A percentile compares a stretch with the other conserved stretches of the same genome.
Evolutionary conservation across 208 protist genomes (phyloP).

Genomic region (Leishmania major): DNA sequence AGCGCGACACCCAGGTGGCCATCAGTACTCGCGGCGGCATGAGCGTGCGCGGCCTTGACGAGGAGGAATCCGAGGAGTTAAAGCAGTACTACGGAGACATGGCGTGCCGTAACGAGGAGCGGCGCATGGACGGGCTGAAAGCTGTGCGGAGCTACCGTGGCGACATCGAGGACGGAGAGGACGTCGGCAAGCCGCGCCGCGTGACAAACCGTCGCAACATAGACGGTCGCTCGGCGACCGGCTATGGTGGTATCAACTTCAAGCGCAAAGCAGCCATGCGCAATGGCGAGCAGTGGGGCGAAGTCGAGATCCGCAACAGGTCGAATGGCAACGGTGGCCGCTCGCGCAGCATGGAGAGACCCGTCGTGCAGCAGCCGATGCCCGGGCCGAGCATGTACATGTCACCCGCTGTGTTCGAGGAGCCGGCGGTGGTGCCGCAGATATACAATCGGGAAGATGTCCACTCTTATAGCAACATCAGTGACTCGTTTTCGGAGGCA

Average conservation of each 20-base stretch:
- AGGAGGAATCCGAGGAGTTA: conserved; percentile 42
- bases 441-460: conserved; percentile 53
- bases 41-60: conserved; percentile 26
- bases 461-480: conserved; percentile 54
- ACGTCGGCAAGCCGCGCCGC: conserved; percentile 66
- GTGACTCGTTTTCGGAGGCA: conserved; percentile 41
- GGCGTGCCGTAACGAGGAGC: conserved; percentile 46
- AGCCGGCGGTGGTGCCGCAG: conserved; percentile 36
- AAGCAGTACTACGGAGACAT: conserved; percentile 74
- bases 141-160: conserved; percentile 54
- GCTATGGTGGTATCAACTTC: conserved; percentile 76
- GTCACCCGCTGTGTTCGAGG: conserved; percentile 14
- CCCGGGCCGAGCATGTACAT: conserved; percentile 13
- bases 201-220: conserved; percentile 42
- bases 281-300: conserved; percentile 60
- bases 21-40: conserved; percentile 51
- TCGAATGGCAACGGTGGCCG: neutral
- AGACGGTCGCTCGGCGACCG: conserved; percentile 40
- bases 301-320: conserved; percentile 44
- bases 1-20: conserved; percentile 51
- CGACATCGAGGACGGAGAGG: conserved; percentile 51
- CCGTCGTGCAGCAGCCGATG: conserved; percentile 10
- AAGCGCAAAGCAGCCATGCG: conserved; percentile 63
- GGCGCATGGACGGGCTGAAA: conserved; percentile 48
- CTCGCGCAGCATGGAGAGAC: conserved; percentile 7